Evolutionary conservation across 805 yeast genomes (phyloP), one percentile per base, ranked within the genome.

Genomic region (Maudiozyma pseudohumilis): DNA sequence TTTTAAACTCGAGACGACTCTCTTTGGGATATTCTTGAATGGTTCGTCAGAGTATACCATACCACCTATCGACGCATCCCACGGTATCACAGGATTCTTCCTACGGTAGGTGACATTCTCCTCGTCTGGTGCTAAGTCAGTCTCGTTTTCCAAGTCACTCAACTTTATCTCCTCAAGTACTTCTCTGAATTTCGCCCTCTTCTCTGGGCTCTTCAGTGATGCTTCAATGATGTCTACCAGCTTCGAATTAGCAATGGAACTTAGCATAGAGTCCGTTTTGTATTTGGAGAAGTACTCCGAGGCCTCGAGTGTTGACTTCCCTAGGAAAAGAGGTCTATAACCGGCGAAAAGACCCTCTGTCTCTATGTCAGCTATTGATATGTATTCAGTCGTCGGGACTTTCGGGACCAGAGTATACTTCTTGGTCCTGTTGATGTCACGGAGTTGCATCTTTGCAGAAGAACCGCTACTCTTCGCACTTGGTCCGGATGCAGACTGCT

Each of bases 291-390:
- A 13, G 25, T 38, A 38, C 15, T 34, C 37, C 8, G 34, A 25
- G 4, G 32, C 36, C n/a, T 33, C 30, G 33, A 47, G 18, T 13
- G 56, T 44, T 8, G 59, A 55, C 38, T 65, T 60, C 10, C 69
- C 67, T 42, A 68, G 47, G 39, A 65, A 63, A 27, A 69, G 48
- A 2, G 74, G 74, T 25, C 66, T 59, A 44, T 66, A 66, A 11
- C 72, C 70, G 10, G 72, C 69, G 46, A 67, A 65, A 27, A 69
- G 50, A 2, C 70, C 66, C 30, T 65, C 68, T 17, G 54, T 46
- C 32, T 56, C 56, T 6, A 59, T 42, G n/a, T 55, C 59, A 10
- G 43, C 36, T 5, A 34, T 40, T 2, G 54, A 44, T 8, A 59
- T 49, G 44, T 55, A 44, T 22, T 52, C 57, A 3, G 61, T 56